Evolutionary conservation across 78 protist genomes (phyloP).

Genomic region (Dictyostelium intermedium): DNA sequence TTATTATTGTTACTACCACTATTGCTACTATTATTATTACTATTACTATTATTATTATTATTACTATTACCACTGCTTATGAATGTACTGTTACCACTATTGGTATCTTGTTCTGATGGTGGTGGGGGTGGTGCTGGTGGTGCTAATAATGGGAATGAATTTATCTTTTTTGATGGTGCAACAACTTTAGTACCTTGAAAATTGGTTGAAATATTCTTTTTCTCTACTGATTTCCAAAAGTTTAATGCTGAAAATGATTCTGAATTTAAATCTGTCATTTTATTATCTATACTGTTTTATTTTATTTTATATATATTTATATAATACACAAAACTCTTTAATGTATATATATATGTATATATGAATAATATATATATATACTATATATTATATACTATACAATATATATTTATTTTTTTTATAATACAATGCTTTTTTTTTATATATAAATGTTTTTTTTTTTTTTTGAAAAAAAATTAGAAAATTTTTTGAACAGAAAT

Average conservation of each 20-base stretch:
- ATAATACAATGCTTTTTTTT: neutral
- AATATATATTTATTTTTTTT: neutral
- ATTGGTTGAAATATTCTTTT: constrained; percentile 44
- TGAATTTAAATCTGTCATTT: constrained; percentile 35
- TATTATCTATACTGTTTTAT: neutral
- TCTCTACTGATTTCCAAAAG: constrained; percentile 75
- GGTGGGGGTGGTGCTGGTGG: constrained; percentile 78
- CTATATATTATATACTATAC: neutral
- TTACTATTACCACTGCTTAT: neutral
- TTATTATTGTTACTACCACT: neutral
- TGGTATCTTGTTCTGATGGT: neutral
- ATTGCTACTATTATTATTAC: neutral
- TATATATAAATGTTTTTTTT: too few relatives aligned
- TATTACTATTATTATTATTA: neutral
- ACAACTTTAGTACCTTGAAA: neutral
- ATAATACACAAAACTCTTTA: neutral
- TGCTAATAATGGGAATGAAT: constrained; percentile 26
- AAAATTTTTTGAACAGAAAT: neutral
- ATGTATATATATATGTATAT: neutral
- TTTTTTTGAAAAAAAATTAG: too few relatives aligned
- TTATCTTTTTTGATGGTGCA: neutral
- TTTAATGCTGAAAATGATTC: constrained; percentile 63
- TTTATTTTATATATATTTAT: neutral
- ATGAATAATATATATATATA: neutral
- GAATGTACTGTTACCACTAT: neutral